These are phyloP conservation scores for Xylaria sp. DNA, from an alignment of 2,329 filamentous ascomycete genomes.

Conservation along the genomic window DNA sequence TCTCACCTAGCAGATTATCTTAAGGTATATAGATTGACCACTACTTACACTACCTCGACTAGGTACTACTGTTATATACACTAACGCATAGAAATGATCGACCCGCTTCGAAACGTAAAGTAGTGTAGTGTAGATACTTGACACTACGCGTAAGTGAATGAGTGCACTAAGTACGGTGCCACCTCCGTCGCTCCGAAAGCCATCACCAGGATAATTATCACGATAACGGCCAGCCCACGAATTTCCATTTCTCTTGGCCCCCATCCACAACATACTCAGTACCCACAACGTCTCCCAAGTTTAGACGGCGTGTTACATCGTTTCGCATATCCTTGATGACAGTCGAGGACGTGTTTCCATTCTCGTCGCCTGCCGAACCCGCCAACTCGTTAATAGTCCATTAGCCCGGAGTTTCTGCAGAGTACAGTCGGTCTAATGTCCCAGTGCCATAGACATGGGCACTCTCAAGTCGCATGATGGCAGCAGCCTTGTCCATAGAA, in stretches of 20 bases:
- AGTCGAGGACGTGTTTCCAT: constrained; percentile 23
- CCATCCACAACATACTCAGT: constrained; percentile 12
- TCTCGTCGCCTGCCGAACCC: constrained; percentile 26
- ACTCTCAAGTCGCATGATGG: constrained; percentile 22
- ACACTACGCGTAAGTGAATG: not conserved
- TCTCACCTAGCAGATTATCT: too few relatives aligned
- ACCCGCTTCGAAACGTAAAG: constrained; percentile 10
- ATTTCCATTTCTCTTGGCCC: constrained; percentile 18
- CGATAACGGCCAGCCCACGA: constrained; percentile 12
- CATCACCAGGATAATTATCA: constrained; percentile 14
- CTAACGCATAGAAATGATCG: constrained; percentile 5
- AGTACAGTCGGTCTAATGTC: constrained; percentile 21
- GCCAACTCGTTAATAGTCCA: constrained; percentile 20
- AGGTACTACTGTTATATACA: too few relatives aligned
- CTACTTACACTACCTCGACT: too few relatives aligned
- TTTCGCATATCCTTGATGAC: constrained; percentile 26
- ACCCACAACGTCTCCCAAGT: constrained; percentile 24
- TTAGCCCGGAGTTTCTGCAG: constrained; percentile 24
- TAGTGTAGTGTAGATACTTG: not conserved
- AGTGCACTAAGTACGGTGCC: not conserved
- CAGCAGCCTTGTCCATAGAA: constrained; percentile 10
- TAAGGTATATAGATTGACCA: too few relatives aligned
- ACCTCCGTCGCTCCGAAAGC: constrained; percentile 13
- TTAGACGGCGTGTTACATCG: constrained; percentile 35
- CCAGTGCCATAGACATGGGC: constrained; percentile 36